Evolutionary conservation across 2,329 filamentous ascomycete species (phyloP), one percentile per base, ranked within the genome.

Genomic region (Penicillium polonicum): DNA sequence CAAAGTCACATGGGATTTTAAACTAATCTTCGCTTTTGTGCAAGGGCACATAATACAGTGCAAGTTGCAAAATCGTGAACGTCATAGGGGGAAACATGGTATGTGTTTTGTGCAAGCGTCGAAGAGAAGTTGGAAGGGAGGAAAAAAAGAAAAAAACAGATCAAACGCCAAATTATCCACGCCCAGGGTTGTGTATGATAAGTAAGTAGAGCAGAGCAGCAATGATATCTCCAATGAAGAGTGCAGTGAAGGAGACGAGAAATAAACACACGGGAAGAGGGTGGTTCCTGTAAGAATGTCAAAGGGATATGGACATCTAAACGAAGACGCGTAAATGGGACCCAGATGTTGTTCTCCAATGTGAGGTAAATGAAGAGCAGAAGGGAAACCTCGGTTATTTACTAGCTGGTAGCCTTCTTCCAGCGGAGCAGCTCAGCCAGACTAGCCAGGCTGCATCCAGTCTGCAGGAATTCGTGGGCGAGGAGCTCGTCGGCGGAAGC

Each of bases 401-500:
- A 77, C 66, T 77, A 71, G 44, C 70, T 68, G 38, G 65, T 68
- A 59, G 77, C 76, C 66, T 80, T 79, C 69, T 79, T 78, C 74
- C 76, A 99, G 54, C 90, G 88, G 60, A 99, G 83, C 62, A 99
- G 79, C 70, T 96, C 92, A 19, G 92, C 87, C 65, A 99, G 81
- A 74, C 90, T 96, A 46, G 83, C 83, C 55, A 94, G 81, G 54
- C 88, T 87, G 80, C 93, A 97, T 21, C 94, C 93, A 69, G 90
- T 90, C 80, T 92, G 92, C 72, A 99, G 78, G 81, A 99, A 99
- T 68, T 97, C 94, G 72, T 97, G 92, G 60, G 88, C 85, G 60
- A 97, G 80, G 49, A 99, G 82, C 78, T 99, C 94, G 60, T 91
- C 85, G 0, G 94, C 92, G 27, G 91, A 96, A 13, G 94, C 94